Base-by-base conservation (phyloP, 2,329 filamentous ascomycete species). In the Xylariaceae sp. region DNA sequence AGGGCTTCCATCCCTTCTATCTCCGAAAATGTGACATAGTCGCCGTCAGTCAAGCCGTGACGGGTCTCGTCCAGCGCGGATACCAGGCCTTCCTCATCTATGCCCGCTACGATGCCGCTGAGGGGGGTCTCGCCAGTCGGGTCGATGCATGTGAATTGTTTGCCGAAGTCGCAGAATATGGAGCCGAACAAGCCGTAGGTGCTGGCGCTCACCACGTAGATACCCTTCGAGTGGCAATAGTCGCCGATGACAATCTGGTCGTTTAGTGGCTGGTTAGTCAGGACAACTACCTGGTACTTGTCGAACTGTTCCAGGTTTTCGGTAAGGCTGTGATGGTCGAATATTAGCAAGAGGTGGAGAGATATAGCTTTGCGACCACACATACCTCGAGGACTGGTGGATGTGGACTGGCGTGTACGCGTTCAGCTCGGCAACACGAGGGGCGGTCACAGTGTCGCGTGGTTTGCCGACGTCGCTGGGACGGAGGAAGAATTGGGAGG, bases 81-180 rank as follows among this genome's bases (percentile, higher is more conserved):
- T 3, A 98, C 90, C 34, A 96, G 61, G 14, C 92, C 92, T 31
- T 92, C 85, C 46, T 92, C 85, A 54, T 94, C 81, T 52, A 98
- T 92, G 38, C 76, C 84, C 30, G 90, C 90, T 38, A 98, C 76
- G 47, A 98, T 98, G 16, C 92, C 92, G 57, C 71, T 88, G 21
- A 87, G 70, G 4, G 87, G 84, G 46, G 86, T 86, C 67, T 98
- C 92, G 53, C 92, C 92, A 11, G 85, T 97, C 3, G 88, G 70
- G 58, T 98, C 92, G 49, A 88, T 82, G 38, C 92, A 80, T 4
- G 86, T 88, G 64, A 98, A 98, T 56, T 92, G 86, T 57, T 90
- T 81, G 52, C 92, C 92, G 59, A 98, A 98, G 59, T 98, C 92
- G 56, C 89, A 96, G 69, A 98, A 98, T 52, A 98, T 85, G 50